These are phyloP conservation scores for Ascochyta lentis DNA, from an alignment of 2,329 filamentous ascomycete species.

Conservation along the genomic window DNA sequence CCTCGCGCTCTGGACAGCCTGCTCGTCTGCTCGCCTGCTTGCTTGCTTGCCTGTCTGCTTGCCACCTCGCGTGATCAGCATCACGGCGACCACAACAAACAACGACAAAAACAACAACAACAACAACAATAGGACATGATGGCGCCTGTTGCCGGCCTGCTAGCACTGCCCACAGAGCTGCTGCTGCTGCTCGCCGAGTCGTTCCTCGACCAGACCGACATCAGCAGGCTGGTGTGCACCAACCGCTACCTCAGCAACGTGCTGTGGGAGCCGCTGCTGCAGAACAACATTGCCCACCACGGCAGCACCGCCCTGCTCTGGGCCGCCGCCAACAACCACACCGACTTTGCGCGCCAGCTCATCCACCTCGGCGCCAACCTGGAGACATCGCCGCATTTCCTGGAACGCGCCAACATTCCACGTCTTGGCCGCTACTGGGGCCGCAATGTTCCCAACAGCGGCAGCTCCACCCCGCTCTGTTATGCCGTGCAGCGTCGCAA, in stretches of 20 bases:
- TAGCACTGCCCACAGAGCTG: constrained; percentile 15
- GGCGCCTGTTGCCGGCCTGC: constrained; percentile 6
- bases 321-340: constrained; percentile 20
- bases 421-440: constrained; percentile 19
- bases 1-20: background rate
- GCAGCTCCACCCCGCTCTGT: constrained; percentile 12
- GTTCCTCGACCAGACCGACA: constrained; percentile 18
- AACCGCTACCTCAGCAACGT: constrained; percentile 18
- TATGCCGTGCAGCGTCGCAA: constrained; percentile 20
- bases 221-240: constrained; percentile 19
- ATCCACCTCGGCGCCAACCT: constrained; percentile 16
- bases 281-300: constrained; percentile 17
- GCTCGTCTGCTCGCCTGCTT: background rate
- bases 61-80: constrained; percentile 7
- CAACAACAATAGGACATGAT: constrained; percentile 1
- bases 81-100: constrained; percentile 3
- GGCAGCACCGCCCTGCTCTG: constrained; percentile 19
- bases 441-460: constrained; percentile 16
- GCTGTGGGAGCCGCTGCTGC: constrained; percentile 15
- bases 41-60: background rate
- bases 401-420: constrained; percentile 8
- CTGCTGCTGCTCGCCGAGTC: constrained; percentile 18
- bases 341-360: constrained; percentile 5
- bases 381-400: constrained; percentile 15
- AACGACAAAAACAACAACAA: background rate